Percentiles rank a stretch among this genome's conserved stretches.
Conservation (phyloP, 805 yeast species). For the Ogataea degrootiae region DNA sequence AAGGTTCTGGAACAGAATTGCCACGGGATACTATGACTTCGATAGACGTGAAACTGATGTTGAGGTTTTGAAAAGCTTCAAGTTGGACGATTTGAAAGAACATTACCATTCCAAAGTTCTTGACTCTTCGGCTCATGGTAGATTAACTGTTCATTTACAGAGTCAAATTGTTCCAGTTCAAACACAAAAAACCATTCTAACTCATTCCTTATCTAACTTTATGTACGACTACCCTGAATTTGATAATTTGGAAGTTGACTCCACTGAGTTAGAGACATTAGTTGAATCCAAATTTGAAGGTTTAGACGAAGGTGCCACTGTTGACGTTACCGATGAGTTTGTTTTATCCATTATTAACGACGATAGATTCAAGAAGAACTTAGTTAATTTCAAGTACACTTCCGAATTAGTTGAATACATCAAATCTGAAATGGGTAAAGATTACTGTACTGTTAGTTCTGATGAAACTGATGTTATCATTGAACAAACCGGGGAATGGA, state of each 20-base stretch:
- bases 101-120: conserved; percentile 46
- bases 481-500: conserved; percentile 48
- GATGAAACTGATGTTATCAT: conserved; percentile 39
- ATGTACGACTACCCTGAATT: conserved; percentile 23
- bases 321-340: conserved; percentile 5
- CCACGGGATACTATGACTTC: conserved; percentile 78
- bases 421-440: conserved; percentile 10
- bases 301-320: conserved; percentile 1
- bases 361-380: conserved; percentile 11
- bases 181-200: conserved; percentile 19
- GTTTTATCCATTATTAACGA: conserved; percentile 10
- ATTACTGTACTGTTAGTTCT: conserved; percentile 7
- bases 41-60: conserved; percentile 53
- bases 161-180: conserved; percentile 38
- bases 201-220: conserved; percentile 27
- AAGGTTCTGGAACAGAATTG: conserved; percentile 62
- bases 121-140: conserved; percentile 27
- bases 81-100: conserved; percentile 51
- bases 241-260: conserved; percentile 24
- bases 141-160: conserved; percentile 57
- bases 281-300: conserved; percentile 13
- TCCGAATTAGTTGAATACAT: conserved; percentile 15
- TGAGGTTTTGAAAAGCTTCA: conserved; percentile 44
- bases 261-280: conserved; percentile 16
- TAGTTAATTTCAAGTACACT: conserved; percentile 18